A percentile compares a stretch with the other conserved stretches of the same genome.
Conservation (phyloP, 495 filamentous ascomycete genomes). For the Aeminium ludgeri region DNA sequence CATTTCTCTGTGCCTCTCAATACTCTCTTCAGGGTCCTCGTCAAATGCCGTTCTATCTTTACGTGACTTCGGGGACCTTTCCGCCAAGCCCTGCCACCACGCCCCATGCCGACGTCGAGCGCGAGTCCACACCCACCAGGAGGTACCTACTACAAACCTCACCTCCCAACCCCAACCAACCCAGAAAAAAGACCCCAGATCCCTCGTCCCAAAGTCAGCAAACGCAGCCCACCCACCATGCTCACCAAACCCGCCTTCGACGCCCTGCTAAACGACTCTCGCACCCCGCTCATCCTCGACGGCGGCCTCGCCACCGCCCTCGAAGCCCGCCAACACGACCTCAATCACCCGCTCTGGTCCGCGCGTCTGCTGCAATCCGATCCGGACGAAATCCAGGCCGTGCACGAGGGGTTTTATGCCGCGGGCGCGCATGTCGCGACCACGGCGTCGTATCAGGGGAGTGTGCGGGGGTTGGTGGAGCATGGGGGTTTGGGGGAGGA, state of each 20-base stretch:
- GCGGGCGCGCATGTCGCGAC: constrained; percentile 22
- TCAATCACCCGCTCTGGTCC: constrained; percentile 21
- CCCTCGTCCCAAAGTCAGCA: constrained; percentile 12
- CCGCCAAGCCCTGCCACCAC: too few species aligned
- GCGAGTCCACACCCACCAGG: too few species aligned
- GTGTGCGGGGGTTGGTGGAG: constrained; percentile 15
- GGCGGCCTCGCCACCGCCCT: constrained; percentile 24
- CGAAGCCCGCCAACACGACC: constrained; percentile 17
- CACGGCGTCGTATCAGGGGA: constrained; percentile 25
- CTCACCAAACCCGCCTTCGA: constrained; percentile 4
- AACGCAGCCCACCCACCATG: constrained; percentile 13
- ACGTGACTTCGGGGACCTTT: too few species aligned
- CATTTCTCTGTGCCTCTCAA: too few species aligned
- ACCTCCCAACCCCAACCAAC: too few species aligned
- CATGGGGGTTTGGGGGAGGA: constrained; percentile 12
- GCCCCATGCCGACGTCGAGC: too few species aligned
- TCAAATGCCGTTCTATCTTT: too few species aligned
- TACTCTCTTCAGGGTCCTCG: too few species aligned
- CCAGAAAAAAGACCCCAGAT: constrained; percentile 11
- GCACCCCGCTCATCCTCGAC: constrained; percentile 17
- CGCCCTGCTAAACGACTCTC: not conserved
- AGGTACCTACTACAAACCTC: too few species aligned
- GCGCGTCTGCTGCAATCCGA: constrained; percentile 15
- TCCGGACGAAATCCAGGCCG: constrained; percentile 15
- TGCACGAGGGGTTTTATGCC: constrained; percentile 21